A percentile compares a stretch with the other conserved stretches of the same genome.
phyloP scores from a whole-genome alignment of 805 yeast species.

The Wilhelminamyces savonicus region DNA sequence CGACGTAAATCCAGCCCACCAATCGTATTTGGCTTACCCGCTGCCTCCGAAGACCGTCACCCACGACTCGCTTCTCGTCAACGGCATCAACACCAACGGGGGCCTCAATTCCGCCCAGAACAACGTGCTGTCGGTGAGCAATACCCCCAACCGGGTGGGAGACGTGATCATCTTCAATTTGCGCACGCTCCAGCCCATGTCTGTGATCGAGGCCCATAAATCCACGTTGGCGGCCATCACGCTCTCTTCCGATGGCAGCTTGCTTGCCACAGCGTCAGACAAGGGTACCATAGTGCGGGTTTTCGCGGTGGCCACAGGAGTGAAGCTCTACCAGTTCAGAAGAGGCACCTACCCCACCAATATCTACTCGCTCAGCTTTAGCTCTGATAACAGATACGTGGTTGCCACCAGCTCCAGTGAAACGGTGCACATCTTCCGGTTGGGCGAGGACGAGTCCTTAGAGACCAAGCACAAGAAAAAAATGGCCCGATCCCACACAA shows the following conservation, averaged over 20 bases:
- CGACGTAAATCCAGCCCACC: constrained; percentile 22
- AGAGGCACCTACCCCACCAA: constrained; percentile 82
- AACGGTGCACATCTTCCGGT: constrained; percentile 85
- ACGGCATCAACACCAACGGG: constrained; percentile 35
- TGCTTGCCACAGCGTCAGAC: constrained; percentile 82
- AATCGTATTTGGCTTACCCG: constrained; percentile 63
- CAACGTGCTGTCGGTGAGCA: constrained; percentile 34
- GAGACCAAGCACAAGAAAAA: constrained; percentile 30
- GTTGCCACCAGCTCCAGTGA: constrained; percentile 87
- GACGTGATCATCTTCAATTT: constrained; percentile 79
- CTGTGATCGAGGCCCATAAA: constrained; percentile 83
- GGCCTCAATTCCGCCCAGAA: constrained; percentile 34
- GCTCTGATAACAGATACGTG: constrained; percentile 59
- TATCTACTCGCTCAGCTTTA: constrained; percentile 72
- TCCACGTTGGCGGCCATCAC: constrained; percentile 63
- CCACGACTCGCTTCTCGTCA: constrained; percentile 35
- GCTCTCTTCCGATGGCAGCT: constrained; percentile 67
- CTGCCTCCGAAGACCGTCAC: constrained; percentile 60
- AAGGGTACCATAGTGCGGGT: constrained; percentile 89
- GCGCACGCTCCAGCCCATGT: constrained; percentile 63
- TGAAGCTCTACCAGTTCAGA: constrained; percentile 64
- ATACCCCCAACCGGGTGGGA: constrained; percentile 47
- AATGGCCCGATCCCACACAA: constrained; percentile 8
- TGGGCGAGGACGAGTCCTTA: constrained; percentile 47
- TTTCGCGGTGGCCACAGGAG: constrained; percentile 62